Evolutionary conservation across 139 green algal species (phyloP).

Genomic region (Chlamydomonas sp.): DNA sequence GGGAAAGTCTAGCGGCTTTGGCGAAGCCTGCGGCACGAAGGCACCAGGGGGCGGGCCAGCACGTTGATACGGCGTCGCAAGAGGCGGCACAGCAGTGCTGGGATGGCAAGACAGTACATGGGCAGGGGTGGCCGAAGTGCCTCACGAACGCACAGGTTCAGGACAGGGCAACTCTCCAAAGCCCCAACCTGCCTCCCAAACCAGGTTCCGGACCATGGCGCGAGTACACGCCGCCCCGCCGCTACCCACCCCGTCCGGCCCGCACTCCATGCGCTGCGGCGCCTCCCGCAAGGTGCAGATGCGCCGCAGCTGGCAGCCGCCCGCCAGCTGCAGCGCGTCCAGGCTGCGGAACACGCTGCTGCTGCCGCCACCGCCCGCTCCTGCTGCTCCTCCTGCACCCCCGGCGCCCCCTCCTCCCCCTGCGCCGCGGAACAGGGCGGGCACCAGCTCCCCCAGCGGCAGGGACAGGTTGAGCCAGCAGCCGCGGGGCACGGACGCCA

Average conservation of each 20-base stretch:
- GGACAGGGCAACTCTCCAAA: too few relatives aligned
- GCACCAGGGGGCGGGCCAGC: background rate
- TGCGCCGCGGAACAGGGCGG: constrained; percentile 10
- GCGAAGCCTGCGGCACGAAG: background rate
- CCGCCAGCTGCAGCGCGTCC: constrained; percentile 37
- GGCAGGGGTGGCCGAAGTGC: too few relatives aligned
- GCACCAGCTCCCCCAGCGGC: constrained; percentile 37
- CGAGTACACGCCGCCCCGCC: background rate
- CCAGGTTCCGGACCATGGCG: too few relatives aligned
- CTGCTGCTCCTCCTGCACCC: background rate
- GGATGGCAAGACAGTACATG: background rate
- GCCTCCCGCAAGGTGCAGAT: constrained; percentile 44
- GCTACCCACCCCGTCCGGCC: background rate
- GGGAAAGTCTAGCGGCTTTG: constrained; percentile 45
- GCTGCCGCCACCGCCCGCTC: background rate
- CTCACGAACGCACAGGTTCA: too few relatives aligned
- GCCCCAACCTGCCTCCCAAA: too few relatives aligned
- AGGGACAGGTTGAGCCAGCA: constrained; percentile 41
- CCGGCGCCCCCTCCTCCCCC: background rate
- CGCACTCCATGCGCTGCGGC: background rate
- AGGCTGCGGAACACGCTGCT: constrained; percentile 1
- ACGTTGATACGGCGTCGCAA: too few relatives aligned
- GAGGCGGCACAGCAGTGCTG: background rate
- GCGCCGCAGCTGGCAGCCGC: constrained; percentile 35
- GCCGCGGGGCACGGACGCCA: constrained; percentile 17